These are phyloP conservation scores for Candida mattraensis DNA, from an alignment of 805 yeast genomes.

Conservation along the genomic window DNA sequence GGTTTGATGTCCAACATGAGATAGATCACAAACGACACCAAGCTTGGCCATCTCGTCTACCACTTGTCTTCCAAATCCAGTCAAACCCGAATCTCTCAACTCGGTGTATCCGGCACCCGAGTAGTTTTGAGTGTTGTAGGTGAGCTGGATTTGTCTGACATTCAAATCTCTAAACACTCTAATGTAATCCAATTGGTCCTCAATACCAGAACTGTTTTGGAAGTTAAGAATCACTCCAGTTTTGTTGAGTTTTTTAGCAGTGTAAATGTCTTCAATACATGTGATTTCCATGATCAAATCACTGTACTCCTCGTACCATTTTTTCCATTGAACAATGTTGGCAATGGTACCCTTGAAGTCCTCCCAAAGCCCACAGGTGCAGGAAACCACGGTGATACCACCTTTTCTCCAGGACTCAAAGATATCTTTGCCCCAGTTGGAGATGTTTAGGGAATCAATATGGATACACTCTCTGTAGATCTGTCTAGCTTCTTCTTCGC, in stretches of 20 bases:
- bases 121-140: constrained; percentile 23
- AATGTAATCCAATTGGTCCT: constrained; percentile 21
- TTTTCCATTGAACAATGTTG: constrained; percentile 23
- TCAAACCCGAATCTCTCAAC: constrained; percentile 36
- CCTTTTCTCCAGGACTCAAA: constrained; percentile 21
- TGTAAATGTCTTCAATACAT: constrained; percentile 19
- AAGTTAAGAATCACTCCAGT: constrained; percentile 22
- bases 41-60: constrained; percentile 47
- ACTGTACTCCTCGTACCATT: constrained; percentile 21
- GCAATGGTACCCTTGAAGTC: constrained; percentile 21
- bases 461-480: constrained; percentile 19
- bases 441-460: constrained; percentile 20
- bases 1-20: constrained; percentile 48
- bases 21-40: constrained; percentile 50
- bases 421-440: constrained; percentile 19
- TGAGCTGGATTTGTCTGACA: constrained; percentile 21
- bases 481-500: constrained; percentile 21
- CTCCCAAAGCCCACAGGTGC: constrained; percentile 23
- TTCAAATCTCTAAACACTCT: constrained; percentile 20
- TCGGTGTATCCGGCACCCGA: constrained; percentile 25
- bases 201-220: constrained; percentile 22
- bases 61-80: constrained; percentile 40
- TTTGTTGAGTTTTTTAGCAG: constrained; percentile 19
- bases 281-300: constrained; percentile 21
- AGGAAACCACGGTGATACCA: constrained; percentile 22